Percentiles rank a stretch among this genome's conserved stretches.
These are phyloP conservation scores for Exophiala phaeomuriformis DNA, from an alignment of 2,329 filamentous ascomycete species.

Conservation along the genomic window DNA sequence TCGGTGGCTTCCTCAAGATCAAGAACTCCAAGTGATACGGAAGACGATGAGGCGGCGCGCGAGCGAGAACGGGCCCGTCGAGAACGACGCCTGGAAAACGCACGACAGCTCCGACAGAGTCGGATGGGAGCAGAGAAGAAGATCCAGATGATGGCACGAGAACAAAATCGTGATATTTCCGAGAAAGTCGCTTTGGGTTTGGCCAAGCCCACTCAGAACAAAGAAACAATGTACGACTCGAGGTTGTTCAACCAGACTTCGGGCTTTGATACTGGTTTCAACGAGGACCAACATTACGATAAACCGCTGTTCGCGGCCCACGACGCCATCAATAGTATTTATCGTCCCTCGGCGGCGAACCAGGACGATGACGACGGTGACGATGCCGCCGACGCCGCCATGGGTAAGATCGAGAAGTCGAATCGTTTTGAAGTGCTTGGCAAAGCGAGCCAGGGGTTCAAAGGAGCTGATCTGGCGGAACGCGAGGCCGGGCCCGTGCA, in stretches of 20 bases:
- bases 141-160: constrained; percentile 84
- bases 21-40: constrained; percentile 43
- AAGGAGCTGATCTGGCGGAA: constrained; percentile 65
- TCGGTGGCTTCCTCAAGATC: constrained; percentile 38
- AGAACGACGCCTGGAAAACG: constrained; percentile 72
- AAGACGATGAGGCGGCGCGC: constrained; percentile 59
- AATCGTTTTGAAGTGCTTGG: constrained; percentile 85
- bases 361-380: constrained; percentile 61
- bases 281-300: constrained; percentile 95
- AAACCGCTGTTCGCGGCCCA: constrained; percentile 95
- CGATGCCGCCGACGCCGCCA: constrained; percentile 69
- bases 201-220: constrained; percentile 86
- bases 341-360: constrained; percentile 65
- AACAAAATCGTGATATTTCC: constrained; percentile 93
- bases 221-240: constrained; percentile 95
- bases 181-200: constrained; percentile 93
- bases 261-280: constrained; percentile 86
- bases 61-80: constrained; percentile 70
- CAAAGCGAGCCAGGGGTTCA: constrained; percentile 75
- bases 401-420: constrained; percentile 79
- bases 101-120: constrained; percentile 84
- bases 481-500: constrained; percentile 87
- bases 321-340: constrained; percentile 90
- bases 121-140: constrained; percentile 91
- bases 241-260: constrained; percentile 89